Conservation (phyloP, 2,329 filamentous ascomycete species). For the Diplodia intermedia region DNA sequence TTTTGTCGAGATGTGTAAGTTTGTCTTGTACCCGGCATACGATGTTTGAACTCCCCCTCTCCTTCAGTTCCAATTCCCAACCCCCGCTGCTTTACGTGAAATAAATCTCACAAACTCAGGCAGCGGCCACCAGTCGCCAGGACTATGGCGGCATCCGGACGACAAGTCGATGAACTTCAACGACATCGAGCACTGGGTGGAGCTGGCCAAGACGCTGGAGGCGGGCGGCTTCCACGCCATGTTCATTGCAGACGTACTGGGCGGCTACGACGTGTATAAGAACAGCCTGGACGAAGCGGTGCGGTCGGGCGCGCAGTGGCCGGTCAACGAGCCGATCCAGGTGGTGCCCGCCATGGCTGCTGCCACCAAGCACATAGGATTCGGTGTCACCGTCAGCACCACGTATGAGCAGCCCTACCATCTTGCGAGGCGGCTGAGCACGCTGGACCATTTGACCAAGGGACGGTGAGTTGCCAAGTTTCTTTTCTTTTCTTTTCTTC, state of each 20-base stretch:
- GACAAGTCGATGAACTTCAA: conserved; percentile 61
- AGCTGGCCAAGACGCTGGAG: conserved; percentile 49
- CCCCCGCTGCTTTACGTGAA: not conserved
- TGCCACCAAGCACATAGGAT: conserved; percentile 69
- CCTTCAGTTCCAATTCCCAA: not conserved
- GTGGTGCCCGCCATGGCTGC: conserved; percentile 72
- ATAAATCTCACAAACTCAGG: conserved; percentile 12
- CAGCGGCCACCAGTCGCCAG: conserved; percentile 52
- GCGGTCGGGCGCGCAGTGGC: conserved; percentile 70
- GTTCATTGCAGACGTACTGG: conserved; percentile 58
- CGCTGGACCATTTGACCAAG: conserved; percentile 70
- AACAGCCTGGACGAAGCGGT: conserved; percentile 65
- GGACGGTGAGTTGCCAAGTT: conserved; percentile 52
- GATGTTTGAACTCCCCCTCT: conserved; percentile 9
- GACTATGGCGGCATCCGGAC: conserved; percentile 67
- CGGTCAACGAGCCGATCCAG: conserved; percentile 72
- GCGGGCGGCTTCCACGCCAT: conserved; percentile 50
- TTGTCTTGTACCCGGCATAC: not conserved
- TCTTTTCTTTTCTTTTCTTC: not conserved
- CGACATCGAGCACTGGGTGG: conserved; percentile 47
- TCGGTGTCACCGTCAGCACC: conserved; percentile 71
- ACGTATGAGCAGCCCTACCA: conserved; percentile 75
- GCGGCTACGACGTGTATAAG: conserved; percentile 74
- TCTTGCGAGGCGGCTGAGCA: conserved; percentile 68
- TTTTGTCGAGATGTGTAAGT: conserved; percentile 47